Percentiles rank a stretch among this genome's conserved stretches.
Evolutionary conservation across 2,329 filamentous ascomycete species (phyloP).

Genomic region (Diaporthe ampelina): DNA sequence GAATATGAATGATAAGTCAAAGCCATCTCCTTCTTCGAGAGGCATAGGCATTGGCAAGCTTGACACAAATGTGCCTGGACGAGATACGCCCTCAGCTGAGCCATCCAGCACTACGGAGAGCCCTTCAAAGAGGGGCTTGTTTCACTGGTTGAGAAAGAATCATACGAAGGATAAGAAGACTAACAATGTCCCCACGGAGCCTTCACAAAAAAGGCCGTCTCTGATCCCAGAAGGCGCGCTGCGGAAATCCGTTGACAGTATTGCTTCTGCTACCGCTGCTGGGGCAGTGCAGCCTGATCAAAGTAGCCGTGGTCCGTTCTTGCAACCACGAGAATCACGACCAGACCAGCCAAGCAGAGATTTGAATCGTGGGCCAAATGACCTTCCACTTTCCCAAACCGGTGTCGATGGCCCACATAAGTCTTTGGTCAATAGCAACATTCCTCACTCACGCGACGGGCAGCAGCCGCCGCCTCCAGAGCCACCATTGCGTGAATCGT

Average conservation of each 20-base stretch:
- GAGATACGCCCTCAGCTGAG: neutral
- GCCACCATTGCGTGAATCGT: neutral
- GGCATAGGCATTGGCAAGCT: neutral
- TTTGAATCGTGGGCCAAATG: neutral
- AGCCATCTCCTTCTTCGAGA: neutral
- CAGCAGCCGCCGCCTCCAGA: neutral
- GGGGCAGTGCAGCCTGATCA: neutral
- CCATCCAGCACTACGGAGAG: slow-evolving; percentile 11
- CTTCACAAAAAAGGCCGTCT: neutral
- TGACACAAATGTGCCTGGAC: neutral
- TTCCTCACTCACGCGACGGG: slow-evolving; percentile 1
- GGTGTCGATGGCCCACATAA: neutral
- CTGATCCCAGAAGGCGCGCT: neutral
- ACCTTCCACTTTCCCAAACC: neutral
- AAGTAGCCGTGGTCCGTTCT: neutral
- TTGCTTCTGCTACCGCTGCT: neutral
- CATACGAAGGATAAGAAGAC: neutral
- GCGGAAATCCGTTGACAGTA: neutral
- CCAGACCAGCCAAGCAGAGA: slow-evolving; percentile 3
- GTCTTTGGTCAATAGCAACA: neutral
- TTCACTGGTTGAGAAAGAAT: neutral
- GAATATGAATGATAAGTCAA: neutral
- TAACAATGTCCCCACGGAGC: neutral
- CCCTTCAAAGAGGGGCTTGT: neutral
- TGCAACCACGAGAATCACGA: neutral